A percentile compares a stretch with the other conserved stretches of the same genome.
Evolutionary conservation across 345 rosid genomes (phyloP).

Genomic region (Arabidopsis suecica): DNA sequence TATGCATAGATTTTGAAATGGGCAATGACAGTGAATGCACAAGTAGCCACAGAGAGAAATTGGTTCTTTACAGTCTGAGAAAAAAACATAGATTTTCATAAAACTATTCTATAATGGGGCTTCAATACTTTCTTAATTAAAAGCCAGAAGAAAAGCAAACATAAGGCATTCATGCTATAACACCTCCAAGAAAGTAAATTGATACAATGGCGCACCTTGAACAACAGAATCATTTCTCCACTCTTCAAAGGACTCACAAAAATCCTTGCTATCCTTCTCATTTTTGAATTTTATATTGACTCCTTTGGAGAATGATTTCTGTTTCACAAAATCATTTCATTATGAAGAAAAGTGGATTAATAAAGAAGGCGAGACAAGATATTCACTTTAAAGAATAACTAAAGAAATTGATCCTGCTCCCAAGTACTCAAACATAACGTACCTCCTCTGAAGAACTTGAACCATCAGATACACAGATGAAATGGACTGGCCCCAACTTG

Average conservation of each 20-base stretch:
- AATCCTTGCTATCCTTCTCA: constrained; percentile 78
- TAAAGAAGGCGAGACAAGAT: neutral
- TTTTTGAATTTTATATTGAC: constrained; percentile 64
- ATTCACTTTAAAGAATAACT: neutral
- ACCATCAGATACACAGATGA: constrained; percentile 67
- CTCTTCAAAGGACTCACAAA: constrained; percentile 81
- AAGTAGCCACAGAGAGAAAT: constrained; percentile 4
- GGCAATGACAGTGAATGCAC: neutral
- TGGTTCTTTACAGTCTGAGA: neutral
- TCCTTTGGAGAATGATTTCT: constrained; percentile 73
- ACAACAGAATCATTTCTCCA: constrained; percentile 66
- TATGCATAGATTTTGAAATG: constrained; percentile 9
- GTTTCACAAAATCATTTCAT: constrained; percentile 52
- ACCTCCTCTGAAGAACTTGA: constrained; percentile 67
- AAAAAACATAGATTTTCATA: neutral
- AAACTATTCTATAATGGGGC: neutral
- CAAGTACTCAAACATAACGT: neutral
- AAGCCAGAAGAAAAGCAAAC: neutral
- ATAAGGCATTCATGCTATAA: constrained; percentile 7
- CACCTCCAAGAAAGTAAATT: neutral
- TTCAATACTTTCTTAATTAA: neutral
- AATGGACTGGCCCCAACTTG: constrained; percentile 73
- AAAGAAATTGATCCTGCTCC: neutral
- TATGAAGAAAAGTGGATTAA: constrained; percentile 28
- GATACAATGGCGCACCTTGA: constrained; percentile 61